These are phyloP conservation scores for Penicillium aurantiogriseum DNA, from an alignment of 2,329 filamentous ascomycete species.

Conservation along the genomic window DNA sequence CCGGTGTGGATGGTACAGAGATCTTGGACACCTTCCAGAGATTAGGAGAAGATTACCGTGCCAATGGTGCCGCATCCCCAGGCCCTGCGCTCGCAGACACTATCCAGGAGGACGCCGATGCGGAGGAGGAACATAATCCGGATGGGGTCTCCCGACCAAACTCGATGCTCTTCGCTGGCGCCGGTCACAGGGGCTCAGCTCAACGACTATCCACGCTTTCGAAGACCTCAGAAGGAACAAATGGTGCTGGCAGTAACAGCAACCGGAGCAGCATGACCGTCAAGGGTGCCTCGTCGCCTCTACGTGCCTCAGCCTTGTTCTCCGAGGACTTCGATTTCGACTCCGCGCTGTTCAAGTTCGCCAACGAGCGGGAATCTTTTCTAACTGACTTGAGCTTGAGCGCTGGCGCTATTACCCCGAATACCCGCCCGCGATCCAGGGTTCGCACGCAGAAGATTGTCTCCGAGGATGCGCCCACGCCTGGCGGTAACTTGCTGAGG, in stretches of 20 bases:
- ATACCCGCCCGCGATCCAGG: slow-evolving; percentile 67
- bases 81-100: slow-evolving; percentile 52
- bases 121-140: slow-evolving; percentile 51
- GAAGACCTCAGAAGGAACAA: slow-evolving; percentile 44
- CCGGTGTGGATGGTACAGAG: slow-evolving; percentile 49
- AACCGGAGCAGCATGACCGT: slow-evolving; percentile 66
- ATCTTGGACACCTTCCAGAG: slow-evolving; percentile 45
- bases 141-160: slow-evolving; percentile 42
- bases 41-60: slow-evolving; percentile 44
- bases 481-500: slow-evolving; percentile 46
- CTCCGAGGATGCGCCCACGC: slow-evolving; percentile 62
- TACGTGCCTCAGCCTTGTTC: slow-evolving; percentile 36
- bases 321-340: slow-evolving; percentile 86
- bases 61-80: slow-evolving; percentile 35
- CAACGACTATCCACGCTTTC: slow-evolving; percentile 51
- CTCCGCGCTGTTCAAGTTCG: slow-evolving; percentile 87
- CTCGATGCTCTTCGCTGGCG: slow-evolving; percentile 27
- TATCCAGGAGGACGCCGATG: slow-evolving; percentile 59
- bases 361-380: slow-evolving; percentile 90
- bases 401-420: slow-evolving; percentile 73
- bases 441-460: slow-evolving; percentile 79
- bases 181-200: slow-evolving; percentile 39
- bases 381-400: slow-evolving; percentile 87
- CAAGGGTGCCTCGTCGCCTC: slow-evolving; percentile 40
- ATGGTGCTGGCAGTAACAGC: slow-evolving; percentile 61